Conservation (phyloP, 495 filamentous ascomycete genomes). For the Aspergillus sparsus region DNA sequence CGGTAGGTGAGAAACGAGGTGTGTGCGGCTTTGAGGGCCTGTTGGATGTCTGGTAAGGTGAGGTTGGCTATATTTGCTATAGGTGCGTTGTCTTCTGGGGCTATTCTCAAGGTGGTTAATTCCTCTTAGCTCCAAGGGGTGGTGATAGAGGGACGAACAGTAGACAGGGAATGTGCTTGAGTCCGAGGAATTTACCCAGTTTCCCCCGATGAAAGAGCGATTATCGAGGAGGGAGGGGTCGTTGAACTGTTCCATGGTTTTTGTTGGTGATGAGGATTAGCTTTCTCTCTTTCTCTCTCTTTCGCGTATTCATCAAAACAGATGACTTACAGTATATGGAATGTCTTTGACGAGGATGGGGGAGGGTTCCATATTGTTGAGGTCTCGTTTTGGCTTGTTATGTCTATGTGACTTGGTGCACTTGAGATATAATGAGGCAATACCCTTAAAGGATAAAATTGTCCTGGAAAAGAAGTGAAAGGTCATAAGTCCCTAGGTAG, state of each 20-base stretch:
- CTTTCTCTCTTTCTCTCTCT: background rate
- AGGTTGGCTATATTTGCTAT: background rate
- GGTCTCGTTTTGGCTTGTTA: background rate
- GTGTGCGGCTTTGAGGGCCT: constrained; percentile 30
- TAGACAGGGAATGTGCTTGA: constrained; percentile 1
- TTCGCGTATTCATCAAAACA: too few species aligned
- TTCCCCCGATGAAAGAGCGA: background rate
- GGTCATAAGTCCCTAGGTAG: too few species aligned
- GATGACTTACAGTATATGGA: background rate
- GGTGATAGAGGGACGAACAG: background rate
- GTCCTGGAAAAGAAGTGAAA: too few species aligned
- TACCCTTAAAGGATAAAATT: too few species aligned
- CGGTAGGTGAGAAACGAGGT: constrained; percentile 13
- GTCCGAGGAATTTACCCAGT: background rate
- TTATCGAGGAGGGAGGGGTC: constrained; percentile 2
- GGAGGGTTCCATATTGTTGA: background rate
- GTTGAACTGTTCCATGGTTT: background rate
- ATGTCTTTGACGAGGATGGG: background rate
- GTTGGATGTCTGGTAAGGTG: constrained; percentile 21
- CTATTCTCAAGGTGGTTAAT: background rate
- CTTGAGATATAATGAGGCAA: too few species aligned
- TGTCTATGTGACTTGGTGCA: background rate
- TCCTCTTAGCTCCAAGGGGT: background rate
- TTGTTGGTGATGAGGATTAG: background rate
- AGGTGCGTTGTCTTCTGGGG: constrained; percentile 24